Conservation (phyloP, 1,139 yeast genomes). For the Kodamaea suecica region DNA sequence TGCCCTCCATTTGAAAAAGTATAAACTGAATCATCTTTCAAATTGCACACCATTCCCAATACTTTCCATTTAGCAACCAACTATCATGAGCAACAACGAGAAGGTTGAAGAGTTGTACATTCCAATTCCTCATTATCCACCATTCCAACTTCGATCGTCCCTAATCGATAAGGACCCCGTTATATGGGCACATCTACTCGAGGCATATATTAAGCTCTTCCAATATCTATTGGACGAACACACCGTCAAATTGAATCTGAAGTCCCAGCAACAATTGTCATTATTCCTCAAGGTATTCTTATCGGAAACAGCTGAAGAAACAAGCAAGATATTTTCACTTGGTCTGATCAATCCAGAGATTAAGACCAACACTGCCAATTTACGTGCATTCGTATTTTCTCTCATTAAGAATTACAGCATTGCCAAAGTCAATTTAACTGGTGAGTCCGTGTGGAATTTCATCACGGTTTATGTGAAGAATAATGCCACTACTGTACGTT, state of each 20-base stretch:
- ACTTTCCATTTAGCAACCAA: too few species aligned
- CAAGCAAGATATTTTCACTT: slow-evolving; percentile 56
- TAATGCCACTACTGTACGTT: slow-evolving; percentile 47
- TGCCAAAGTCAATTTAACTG: slow-evolving; percentile 52
- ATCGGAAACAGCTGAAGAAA: slow-evolving; percentile 58
- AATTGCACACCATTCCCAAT: too few species aligned
- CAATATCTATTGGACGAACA: slow-evolving; percentile 40
- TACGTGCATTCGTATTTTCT: slow-evolving; percentile 52
- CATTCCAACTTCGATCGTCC: slow-evolving; percentile 67
- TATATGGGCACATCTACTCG: slow-evolving; percentile 71
- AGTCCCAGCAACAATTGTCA: slow-evolving; percentile 58
- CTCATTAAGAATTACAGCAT: slow-evolving; percentile 53
- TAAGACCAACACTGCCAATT: slow-evolving; percentile 43
- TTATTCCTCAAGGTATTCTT: slow-evolving; percentile 55
- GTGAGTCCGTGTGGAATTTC: slow-evolving; percentile 63
- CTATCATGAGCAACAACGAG: too few species aligned
- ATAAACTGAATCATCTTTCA: too few species aligned
- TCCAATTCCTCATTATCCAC: slow-evolving; percentile 71
- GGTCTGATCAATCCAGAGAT: slow-evolving; percentile 73
- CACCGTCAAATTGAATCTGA: slow-evolving; percentile 38
- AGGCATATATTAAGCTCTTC: slow-evolving; percentile 55
- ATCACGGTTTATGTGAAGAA: slow-evolving; percentile 49
- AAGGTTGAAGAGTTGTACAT: slow-evolving; percentile 23
- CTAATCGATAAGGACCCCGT: slow-evolving; percentile 79
- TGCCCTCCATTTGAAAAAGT: too few species aligned